Conservation (phyloP, 768 basidiomycete genomes). For the Mycena albidolilacea region DNA sequence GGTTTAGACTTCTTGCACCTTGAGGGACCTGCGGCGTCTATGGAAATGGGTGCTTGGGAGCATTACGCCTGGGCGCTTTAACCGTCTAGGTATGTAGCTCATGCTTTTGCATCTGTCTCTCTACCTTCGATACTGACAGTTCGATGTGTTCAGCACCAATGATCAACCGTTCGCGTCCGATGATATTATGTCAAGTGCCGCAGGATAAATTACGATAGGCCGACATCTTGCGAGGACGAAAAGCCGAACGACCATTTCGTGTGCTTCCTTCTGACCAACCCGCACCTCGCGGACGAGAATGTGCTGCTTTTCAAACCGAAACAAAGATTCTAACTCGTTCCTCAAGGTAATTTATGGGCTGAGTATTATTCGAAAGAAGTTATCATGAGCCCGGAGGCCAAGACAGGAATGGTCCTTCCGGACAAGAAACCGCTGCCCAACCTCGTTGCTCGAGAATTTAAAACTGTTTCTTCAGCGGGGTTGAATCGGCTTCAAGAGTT, state of each 20-base stretch:
- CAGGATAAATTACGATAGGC: too few species aligned
- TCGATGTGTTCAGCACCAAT: too few species aligned
- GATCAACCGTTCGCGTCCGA: too few species aligned
- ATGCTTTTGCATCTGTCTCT: too few species aligned
- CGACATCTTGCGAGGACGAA: neutral
- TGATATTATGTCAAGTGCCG: too few species aligned
- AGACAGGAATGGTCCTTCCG: constrained; percentile 58
- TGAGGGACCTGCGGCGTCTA: too few species aligned
- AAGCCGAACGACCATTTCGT: constrained; percentile 45
- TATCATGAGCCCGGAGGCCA: constrained; percentile 59
- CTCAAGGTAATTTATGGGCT: constrained; percentile 45
- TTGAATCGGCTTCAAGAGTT: neutral
- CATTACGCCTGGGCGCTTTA: too few species aligned
- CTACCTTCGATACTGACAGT: too few species aligned
- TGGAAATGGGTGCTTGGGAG: too few species aligned
- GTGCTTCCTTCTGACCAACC: constrained; percentile 57
- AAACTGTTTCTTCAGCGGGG: neutral
- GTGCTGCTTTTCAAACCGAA: constrained; percentile 25
- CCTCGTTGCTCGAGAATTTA: constrained; percentile 43
- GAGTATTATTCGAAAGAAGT: constrained; percentile 61
- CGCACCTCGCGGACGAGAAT: constrained; percentile 57
- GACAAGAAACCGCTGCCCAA: constrained; percentile 61
- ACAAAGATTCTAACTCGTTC: neutral
- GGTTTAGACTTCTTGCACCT: neutral
- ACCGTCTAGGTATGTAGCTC: too few species aligned